A percentile compares a stretch with the other conserved stretches of the same genome.
Evolutionary conservation across 208 protist species (phyloP).

Genomic region (Trypanosoma boissoni): DNA sequence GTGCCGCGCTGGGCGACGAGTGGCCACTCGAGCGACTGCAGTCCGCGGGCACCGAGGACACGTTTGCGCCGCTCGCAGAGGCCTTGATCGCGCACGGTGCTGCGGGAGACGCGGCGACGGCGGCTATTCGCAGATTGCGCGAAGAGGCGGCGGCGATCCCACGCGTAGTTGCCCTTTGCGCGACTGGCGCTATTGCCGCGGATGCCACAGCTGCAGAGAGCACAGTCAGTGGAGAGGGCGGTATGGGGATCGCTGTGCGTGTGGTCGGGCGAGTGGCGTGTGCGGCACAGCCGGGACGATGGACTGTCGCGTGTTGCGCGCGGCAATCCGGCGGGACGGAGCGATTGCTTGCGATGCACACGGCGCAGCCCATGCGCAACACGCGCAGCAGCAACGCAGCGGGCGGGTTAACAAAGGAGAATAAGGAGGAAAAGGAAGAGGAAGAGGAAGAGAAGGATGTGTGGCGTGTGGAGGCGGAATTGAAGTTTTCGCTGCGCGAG

Average conservation of each 20-base stretch:
- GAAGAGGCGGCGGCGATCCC: conserved; percentile 33
- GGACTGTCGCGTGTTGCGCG: conserved; percentile 16
- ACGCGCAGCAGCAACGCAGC: not conserved
- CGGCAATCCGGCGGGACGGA: conserved; percentile 14
- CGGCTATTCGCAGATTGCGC: conserved; percentile 9
- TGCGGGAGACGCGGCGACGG: not conserved
- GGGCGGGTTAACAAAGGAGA: too few relatives aligned
- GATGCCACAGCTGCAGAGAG: conserved; percentile 37
- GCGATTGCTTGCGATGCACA: conserved; percentile 13
- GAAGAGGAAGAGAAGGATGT: not conserved
- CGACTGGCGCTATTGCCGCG: conserved; percentile 35
- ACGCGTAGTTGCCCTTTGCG: conserved; percentile 29
- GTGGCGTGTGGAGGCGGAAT: conserved; percentile 21
- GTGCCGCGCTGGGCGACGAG: conserved; percentile 1
- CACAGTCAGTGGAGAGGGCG: conserved; percentile 36
- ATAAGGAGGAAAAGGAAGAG: not conserved
- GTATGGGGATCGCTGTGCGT: conserved; percentile 21
- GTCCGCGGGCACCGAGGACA: not conserved
- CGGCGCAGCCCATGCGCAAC: conserved; percentile 12
- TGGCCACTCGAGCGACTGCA: conserved; percentile 22
- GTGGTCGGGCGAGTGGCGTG: not conserved
- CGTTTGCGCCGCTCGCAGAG: conserved; percentile 1
- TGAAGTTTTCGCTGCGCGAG: conserved; percentile 24
- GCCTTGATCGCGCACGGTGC: conserved; percentile 6
- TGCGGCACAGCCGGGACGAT: conserved; percentile 5